Evolutionary conservation across 2,329 filamentous ascomycete species (phyloP), one percentile per base, ranked within the genome.

Genomic region (Botrytis fragariae): DNA sequence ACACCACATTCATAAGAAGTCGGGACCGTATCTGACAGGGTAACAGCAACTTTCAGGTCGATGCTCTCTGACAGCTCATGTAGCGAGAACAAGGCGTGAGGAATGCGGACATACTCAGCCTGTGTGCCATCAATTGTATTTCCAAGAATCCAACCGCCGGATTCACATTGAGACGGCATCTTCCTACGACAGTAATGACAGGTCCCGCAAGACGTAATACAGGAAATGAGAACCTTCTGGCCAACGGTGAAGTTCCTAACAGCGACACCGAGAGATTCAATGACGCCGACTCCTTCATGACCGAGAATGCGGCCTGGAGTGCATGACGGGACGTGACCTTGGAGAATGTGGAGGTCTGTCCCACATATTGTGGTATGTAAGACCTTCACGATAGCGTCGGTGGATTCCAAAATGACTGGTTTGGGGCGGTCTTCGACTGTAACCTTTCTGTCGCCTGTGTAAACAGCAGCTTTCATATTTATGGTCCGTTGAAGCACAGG

Each of bases 41-140:
- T 84, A 2, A 89, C 85, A 3, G 97, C 85, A 0, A 86, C 92
- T 83, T 95, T 93, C 84, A 97, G 93, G 78, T 97, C 93, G 0
- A 93, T 92, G 75, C 88, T 87, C 71, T 92, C 90, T 0, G 94
- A 93, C 9, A 97, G 89, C 76, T 90, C 89, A 22, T 97, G 86
- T n/a, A 97, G 84, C 79, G 96, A 97, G 75, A 93, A 90, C 77
- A 96, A 92, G 32, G 90, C 94, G 48, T 91, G 87, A 0, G 94
- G 93, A 22, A 97, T 93, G 22, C 94, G 89, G 1, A 95, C 91
- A 78, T 94, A 97, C 83, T 97, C 94, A 4, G 93, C 92, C 82
- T 97, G 94, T 0, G 93, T 93, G 65, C 94, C 94, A 1, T 93
- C 93, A 79, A 95, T 83, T 0, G 81, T 82, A 76, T 89, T 85